These are phyloP conservation scores for Cardiospermum halicacabum DNA, from an alignment of 345 rosid genomes.

Conservation along the genomic window DNA sequence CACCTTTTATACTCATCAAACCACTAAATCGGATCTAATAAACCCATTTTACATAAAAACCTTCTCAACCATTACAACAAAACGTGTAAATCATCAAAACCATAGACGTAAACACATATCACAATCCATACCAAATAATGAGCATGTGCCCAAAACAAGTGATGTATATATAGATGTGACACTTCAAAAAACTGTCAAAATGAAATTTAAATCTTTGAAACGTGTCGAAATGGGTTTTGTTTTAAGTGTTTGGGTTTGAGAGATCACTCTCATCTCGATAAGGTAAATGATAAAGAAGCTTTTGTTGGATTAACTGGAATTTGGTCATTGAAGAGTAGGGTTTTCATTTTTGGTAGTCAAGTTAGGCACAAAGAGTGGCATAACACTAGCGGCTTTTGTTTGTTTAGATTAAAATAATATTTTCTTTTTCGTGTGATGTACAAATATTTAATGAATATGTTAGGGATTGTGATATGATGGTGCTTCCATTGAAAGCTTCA, in stretches of 20 bases:
- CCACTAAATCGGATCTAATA: no score
- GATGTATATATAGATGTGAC: background rate
- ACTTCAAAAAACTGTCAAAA: background rate
- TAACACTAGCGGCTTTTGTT: background rate
- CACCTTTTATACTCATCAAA: no score
- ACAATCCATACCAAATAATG: background rate
- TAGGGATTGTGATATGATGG: background rate
- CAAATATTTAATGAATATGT: background rate
- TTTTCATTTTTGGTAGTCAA: constrained; percentile 21
- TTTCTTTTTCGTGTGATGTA: background rate
- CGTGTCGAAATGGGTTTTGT: background rate
- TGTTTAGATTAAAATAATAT: no score
- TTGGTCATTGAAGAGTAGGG: constrained; percentile 8
- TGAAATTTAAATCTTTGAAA: background rate
- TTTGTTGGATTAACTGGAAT: constrained; percentile 17
- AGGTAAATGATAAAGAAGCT: constrained; percentile 17
- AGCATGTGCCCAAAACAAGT: background rate
- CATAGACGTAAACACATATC: background rate
- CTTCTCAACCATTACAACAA: no score
- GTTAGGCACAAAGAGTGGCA: constrained; percentile 18
- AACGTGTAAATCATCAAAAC: no score
- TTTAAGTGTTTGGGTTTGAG: background rate
- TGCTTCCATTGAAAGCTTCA: background rate
- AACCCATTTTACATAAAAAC: no score
- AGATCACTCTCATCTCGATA: background rate